Base-by-base conservation (phyloP, 192 early-diverging fungal species). In the Dissophora ornata region DNA sequence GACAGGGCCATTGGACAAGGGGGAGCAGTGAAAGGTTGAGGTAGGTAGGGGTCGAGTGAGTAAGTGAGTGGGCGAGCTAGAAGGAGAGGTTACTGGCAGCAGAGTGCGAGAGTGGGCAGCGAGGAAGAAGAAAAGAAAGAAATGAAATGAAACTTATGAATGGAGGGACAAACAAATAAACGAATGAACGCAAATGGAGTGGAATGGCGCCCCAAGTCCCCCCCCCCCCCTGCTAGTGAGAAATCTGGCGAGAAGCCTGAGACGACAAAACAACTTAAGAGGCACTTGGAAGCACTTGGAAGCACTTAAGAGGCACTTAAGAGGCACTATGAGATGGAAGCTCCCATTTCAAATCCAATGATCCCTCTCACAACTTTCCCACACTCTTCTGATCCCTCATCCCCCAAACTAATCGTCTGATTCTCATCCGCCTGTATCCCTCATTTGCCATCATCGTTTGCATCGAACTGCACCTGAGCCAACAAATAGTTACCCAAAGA, bases 1-100 rank as follows among this genome's bases (percentile, higher is more conserved):
- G 47, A 32, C 19, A 71, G 45, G 53, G 25, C 16, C 69, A 62
- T 71, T 62, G 62, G 59, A 52, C 29, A 49, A n/a, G 18, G 12
- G 25, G 36, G 26, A 56, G 40, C 18, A 10, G 33, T 26, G 26
- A 22, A 21, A 62, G 26, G 15, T 1, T 40, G 28, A 34, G 15
- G 41, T 16, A 33, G n/a, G 36, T 41, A 22, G 41, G n/a, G n/a
- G n/a, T n/a, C n/a, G n/a, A n/a, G n/a, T n/a, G n/a, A n/a, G n/a
- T n/a, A n/a, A n/a, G n/a, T n/a, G n/a, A n/a, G n/a, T n/a, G n/a
- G n/a, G n/a, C n/a, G n/a, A n/a, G n/a, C n/a, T n/a, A n/a, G n/a
- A n/a, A n/a, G n/a, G n/a, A n/a, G n/a, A n/a, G n/a, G n/a, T n/a
- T n/a, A n/a, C n/a, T 38, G 15, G 34, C 13, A 18, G 18, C 1